A percentile compares a stretch with the other conserved stretches of the same genome.
phyloP scores from a whole-genome alignment of 1,284 basidiomycete genomes.

The Boletus subluridellus region DNA sequence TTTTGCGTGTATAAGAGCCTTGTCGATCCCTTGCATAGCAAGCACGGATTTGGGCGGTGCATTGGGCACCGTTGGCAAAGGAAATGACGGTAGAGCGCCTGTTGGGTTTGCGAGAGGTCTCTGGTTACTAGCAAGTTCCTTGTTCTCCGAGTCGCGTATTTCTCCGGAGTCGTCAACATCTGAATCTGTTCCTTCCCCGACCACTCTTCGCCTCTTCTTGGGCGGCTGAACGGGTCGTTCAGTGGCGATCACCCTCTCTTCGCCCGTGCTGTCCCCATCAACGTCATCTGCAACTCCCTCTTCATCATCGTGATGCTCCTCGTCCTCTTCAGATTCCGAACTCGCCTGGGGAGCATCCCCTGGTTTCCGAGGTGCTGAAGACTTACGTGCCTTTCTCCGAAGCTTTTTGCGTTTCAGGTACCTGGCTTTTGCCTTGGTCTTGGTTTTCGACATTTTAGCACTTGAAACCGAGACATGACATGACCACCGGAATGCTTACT shows the following conservation, averaged over 20 bases:
- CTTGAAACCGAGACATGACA: not conserved
- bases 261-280: not conserved
- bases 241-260: not conserved
- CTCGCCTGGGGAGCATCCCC: not conserved
- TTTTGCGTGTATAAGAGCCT: slow-evolving; percentile 68
- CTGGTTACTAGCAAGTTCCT: not conserved
- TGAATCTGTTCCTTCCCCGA: not conserved
- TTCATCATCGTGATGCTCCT: not conserved
- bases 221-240: slow-evolving; percentile 2
- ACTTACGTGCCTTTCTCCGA: slow-evolving; percentile 28
- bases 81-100: slow-evolving; percentile 61
- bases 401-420: slow-evolving; percentile 31
- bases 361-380: slow-evolving; percentile 19
- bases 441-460: slow-evolving; percentile 8
- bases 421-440: slow-evolving; percentile 32
- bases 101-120: slow-evolving; percentile 1
- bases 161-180: not conserved
- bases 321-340: slow-evolving; percentile 18
- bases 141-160: not conserved
- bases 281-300: not conserved
- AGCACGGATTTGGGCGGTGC: slow-evolving; percentile 56
- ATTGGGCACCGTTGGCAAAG: slow-evolving; percentile 64
- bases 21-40: slow-evolving; percentile 74
- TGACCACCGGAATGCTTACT: slow-evolving; percentile 15
- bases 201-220: slow-evolving; percentile 22